Base-by-base conservation (phyloP, 805 yeast genomes). In the Zygotorulaspora chibaensis region DNA sequence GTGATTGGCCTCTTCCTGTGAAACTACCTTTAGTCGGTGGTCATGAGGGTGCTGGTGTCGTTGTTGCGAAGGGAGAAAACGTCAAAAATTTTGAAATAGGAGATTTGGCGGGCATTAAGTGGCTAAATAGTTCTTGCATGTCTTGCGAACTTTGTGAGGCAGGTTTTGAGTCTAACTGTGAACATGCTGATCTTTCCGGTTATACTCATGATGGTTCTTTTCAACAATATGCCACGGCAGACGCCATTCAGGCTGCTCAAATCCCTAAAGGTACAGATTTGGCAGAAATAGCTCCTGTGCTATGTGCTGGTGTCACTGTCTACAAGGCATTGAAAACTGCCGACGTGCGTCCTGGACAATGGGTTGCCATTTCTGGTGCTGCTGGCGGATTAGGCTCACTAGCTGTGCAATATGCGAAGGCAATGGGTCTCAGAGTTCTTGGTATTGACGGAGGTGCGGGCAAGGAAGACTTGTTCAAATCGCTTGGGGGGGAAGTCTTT, bases 171-270 rank as follows among this genome's bases (percentile, higher is more conserved):
- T 69, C 83, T 39, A 76, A 74, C 61, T 79, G 84, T 69, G 48
- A 48, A 25, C 48, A 63, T 18, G 80, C 79, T 12, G 80, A 72
- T 47, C 66, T 76, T 48, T 75, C 79, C 10, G 82, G 82, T 52
- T 76, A 75, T 65, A 74, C 79, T 11, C 79, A 74, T 51, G 80
- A 76, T 54, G 82, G 96, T 51, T 80, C 93, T 15, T 86, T 87
- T 80, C 95, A 87, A 68, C 87, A 87, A 69, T 87, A 84, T 63
- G 91, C 90, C 30, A 81, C 90, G 35, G 95, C 90, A 29, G 89
- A 86, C 66, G 89, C 91, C 20, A 74, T 83, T 40, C 93, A 86
- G 63, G 95, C 93, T 27, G 93, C 95, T n/a, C 71, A 74, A 51
- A 77, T 87, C 55, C 88, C 93, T 39, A 61, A 75, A 58, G 84